Base-by-base conservation (phyloP, 2,329 filamentous ascomycete species). In the Aspergillus vadensis region DNA sequence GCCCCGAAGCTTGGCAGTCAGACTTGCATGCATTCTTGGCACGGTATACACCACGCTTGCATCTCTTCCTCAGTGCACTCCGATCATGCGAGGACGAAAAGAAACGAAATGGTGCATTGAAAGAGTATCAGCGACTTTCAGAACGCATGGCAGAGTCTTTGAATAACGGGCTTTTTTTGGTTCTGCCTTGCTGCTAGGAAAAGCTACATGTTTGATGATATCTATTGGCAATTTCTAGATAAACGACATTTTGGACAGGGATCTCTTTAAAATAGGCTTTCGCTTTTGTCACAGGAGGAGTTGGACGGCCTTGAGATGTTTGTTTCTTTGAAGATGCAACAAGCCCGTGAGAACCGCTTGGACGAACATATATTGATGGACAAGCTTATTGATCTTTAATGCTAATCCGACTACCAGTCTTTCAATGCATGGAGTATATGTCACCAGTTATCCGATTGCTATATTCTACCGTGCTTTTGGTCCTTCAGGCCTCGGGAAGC, bases 171-270 rank as follows among this genome's bases (percentile, higher is more conserved):
- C 41, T 49, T 2, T 56, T 56, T 56, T 25, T 57, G 47, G 44
- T 50, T 57, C 21, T 57, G 44, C 12, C 55, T 51, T n/a, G 55
- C 55, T 10, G 55, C 47, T 5, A 14, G 44, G 30, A 57, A 43
- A 8, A 25, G 23, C 12, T 49, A 4, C 27, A 17, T 57, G 30
- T 39, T 57, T 19, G 55, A 57, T 17, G 44, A 57, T 39, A 49
- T 57, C 8, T 57, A 50, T 14, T 57, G 55, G 55, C 23, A 44
- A 7, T 41, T 57, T 38, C 30, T 57, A 4, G 55, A 57, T 9
- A 14, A 23, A 25, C 15, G 21, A n/a, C 41, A 49, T 17, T 57
- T 44, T 49, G 55, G 55, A 10, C 25, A 10, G 4, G 30, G 44
- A 30, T 50, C 32, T 41, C 30, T 57, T 8, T 32, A 57, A 14